These are phyloP conservation scores for Colletotrichum sp. DNA, from an alignment of 2,329 filamentous ascomycete species.

Conservation along the genomic window DNA sequence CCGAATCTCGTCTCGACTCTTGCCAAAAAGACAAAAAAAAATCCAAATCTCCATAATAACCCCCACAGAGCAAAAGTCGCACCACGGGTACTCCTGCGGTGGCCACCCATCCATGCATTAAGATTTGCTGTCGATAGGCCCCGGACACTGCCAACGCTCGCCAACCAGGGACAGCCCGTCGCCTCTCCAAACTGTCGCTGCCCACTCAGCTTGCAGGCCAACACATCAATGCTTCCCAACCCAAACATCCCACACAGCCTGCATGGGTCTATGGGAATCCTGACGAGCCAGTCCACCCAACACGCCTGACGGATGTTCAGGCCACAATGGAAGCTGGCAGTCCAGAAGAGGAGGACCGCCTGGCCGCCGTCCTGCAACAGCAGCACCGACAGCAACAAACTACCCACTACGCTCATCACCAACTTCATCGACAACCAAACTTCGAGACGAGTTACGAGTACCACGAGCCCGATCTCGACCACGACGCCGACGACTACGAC, in stretches of 20 bases:
- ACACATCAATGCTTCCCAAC: slow-evolving; percentile 51
- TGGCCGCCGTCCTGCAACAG: slow-evolving; percentile 27
- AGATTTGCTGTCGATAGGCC: slow-evolving; percentile 23
- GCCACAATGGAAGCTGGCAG: slow-evolving; percentile 55
- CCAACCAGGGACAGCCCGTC: slow-evolving; percentile 22
- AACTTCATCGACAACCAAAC: slow-evolving; percentile 25
- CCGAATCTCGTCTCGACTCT: slow-evolving; percentile 7
- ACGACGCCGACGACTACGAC: slow-evolving; percentile 27
- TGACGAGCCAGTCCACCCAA: slow-evolving; percentile 45
- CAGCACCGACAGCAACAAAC: slow-evolving; percentile 34
- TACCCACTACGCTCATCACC: slow-evolving; percentile 29
- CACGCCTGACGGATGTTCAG: slow-evolving; percentile 49
- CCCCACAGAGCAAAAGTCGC: slow-evolving; percentile 19
- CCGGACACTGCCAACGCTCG: slow-evolving; percentile 18
- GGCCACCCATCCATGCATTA: slow-evolving; percentile 20
- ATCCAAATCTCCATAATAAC: slow-evolving; percentile 10
- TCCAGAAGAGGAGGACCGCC: slow-evolving; percentile 48
- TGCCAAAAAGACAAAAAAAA: background rate
- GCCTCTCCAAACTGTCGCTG: slow-evolving; percentile 26
- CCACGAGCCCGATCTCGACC: slow-evolving; percentile 31
- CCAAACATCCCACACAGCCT: slow-evolving; percentile 37
- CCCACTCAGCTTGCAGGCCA: slow-evolving; percentile 43
- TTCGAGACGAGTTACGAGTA: slow-evolving; percentile 27
- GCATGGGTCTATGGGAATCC: slow-evolving; percentile 47
- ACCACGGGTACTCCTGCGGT: slow-evolving; percentile 18